Evolutionary conservation across 768 basidiomycete genomes (phyloP).

Genomic region (Mycena belliarum): DNA sequence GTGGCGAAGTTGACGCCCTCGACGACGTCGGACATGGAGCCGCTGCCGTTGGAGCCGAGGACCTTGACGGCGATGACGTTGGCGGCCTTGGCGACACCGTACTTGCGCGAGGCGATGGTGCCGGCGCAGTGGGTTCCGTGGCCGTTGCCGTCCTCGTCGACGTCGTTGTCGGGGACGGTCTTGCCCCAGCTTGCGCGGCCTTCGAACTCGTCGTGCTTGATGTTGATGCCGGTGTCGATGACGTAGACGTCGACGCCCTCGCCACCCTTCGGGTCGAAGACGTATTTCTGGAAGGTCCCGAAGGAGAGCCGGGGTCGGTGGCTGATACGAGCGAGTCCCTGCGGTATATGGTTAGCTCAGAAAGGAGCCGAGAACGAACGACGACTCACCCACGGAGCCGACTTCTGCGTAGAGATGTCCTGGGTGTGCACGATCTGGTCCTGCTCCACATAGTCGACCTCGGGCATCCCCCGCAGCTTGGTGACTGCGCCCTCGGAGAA

Average conservation of each 20-base stretch:
- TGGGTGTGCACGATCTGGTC: slow-evolving; percentile 90
- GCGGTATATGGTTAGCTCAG: slow-evolving; percentile 17
- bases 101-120: slow-evolving; percentile 90
- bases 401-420: slow-evolving; percentile 63
- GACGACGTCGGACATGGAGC: slow-evolving; percentile 93
- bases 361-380: background rate
- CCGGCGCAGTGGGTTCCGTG: slow-evolving; percentile 96
- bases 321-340: slow-evolving; percentile 96
- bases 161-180: slow-evolving; percentile 83
- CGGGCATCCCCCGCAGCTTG: slow-evolving; percentile 77
- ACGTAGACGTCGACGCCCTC: slow-evolving; percentile 93
- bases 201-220: slow-evolving; percentile 81
- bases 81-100: slow-evolving; percentile 95
- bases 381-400: slow-evolving; percentile 82
- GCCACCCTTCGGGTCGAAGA: slow-evolving; percentile 71
- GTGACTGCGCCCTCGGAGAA: slow-evolving; percentile 74
- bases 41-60: slow-evolving; percentile 91
- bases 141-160: slow-evolving; percentile 90
- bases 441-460: slow-evolving; percentile 89
- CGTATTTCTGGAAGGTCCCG: slow-evolving; percentile 82
- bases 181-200: slow-evolving; percentile 92
- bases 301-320: slow-evolving; percentile 79
- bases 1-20: slow-evolving; percentile 85
- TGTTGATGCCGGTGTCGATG: slow-evolving; percentile 89
- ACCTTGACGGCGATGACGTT: slow-evolving; percentile 91